phyloP scores from a whole-genome alignment of 164 flowering plant genomes.

The Brasenia schreberi region DNA sequence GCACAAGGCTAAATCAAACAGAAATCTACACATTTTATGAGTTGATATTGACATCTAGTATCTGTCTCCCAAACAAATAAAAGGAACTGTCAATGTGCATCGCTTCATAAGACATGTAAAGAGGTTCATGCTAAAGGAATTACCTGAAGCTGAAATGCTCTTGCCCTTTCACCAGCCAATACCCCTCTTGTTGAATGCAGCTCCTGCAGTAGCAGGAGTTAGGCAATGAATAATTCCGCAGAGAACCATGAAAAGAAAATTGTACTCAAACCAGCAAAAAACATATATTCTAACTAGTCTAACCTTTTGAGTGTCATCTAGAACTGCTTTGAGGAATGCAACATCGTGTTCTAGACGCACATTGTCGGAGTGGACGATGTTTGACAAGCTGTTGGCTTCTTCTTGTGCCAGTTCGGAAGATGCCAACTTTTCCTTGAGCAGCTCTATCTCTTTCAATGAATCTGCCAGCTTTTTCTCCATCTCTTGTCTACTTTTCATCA shows the following conservation, averaged over 20 bases:
- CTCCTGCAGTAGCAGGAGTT: slow-evolving; percentile 39
- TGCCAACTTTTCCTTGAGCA: slow-evolving; percentile 68
- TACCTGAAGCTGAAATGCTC: slow-evolving; percentile 98
- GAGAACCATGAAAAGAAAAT: background rate
- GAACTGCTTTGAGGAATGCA: slow-evolving; percentile 89
- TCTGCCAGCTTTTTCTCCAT: slow-evolving; percentile 64
- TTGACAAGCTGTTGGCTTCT: slow-evolving; percentile 78
- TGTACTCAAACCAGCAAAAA: background rate
- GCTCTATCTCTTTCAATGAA: slow-evolving; percentile 56
- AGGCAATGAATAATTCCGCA: background rate
- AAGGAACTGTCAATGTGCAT: background rate
- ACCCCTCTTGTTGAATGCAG: slow-evolving; percentile 96
- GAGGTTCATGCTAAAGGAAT: background rate
- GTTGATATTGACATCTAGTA: too few relatives aligned
- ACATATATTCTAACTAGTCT: background rate
- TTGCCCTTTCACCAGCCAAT: slow-evolving; percentile 82
- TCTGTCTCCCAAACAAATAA: too few relatives aligned
- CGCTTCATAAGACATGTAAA: background rate
- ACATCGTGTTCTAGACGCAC: slow-evolving; percentile 97
- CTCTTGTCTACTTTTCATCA: slow-evolving; percentile 53
- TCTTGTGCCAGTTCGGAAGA: slow-evolving; percentile 79
- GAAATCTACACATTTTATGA: too few relatives aligned
- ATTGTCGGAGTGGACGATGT: slow-evolving; percentile 92
- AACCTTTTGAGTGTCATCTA: slow-evolving; percentile 97
- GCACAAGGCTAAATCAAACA: too few relatives aligned